Evolutionary conservation across 2,329 filamentous ascomycete genomes (phyloP).

Genomic region (Magnaporthiopsis incrustans): DNA sequence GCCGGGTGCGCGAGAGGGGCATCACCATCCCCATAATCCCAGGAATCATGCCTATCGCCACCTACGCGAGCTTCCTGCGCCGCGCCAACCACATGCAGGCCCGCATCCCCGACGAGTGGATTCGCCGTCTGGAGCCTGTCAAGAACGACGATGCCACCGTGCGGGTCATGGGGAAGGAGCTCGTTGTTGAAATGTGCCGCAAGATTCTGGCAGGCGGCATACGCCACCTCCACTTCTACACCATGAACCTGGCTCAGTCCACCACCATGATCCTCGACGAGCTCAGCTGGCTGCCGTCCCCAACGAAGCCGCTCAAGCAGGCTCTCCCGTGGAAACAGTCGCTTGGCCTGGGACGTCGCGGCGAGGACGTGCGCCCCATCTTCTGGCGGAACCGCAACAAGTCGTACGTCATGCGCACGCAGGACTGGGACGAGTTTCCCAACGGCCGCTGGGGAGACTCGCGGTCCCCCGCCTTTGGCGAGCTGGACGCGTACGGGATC

Average conservation of each 20-base stretch:
- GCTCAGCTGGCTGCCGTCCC: conserved; percentile 70
- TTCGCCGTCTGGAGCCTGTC: conserved; percentile 74
- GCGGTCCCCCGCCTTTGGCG: conserved; percentile 89
- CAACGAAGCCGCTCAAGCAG: conserved; percentile 72
- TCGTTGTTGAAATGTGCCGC: conserved; percentile 85
- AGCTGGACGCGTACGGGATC: conserved; percentile 89
- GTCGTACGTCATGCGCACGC: conserved; percentile 89
- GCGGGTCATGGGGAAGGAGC: conserved; percentile 75
- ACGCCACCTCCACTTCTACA: conserved; percentile 92
- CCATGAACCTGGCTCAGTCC: conserved; percentile 95
- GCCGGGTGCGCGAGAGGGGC: conserved; percentile 75
- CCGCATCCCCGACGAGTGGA: conserved; percentile 73
- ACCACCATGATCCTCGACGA: conserved; percentile 93
- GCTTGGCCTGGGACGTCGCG: conserved; percentile 76
- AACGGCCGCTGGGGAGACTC: conserved; percentile 99
- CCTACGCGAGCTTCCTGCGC: conserved; percentile 85
- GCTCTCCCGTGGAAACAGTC: conserved; percentile 96
- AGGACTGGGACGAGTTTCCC: conserved; percentile 98
- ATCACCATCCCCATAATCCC: conserved; percentile 67
- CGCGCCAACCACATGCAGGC: conserved; percentile 88
- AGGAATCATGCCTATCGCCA: conserved; percentile 92
- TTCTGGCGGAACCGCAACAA: conserved; percentile 98
- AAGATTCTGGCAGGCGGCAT: conserved; percentile 78
- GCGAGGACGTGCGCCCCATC: conserved; percentile 93
- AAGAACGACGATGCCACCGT: conserved; percentile 96